These are phyloP conservation scores for Saccharomyces eubayanus DNA, from an alignment of 805 yeast species.

Conservation along the genomic window DNA sequence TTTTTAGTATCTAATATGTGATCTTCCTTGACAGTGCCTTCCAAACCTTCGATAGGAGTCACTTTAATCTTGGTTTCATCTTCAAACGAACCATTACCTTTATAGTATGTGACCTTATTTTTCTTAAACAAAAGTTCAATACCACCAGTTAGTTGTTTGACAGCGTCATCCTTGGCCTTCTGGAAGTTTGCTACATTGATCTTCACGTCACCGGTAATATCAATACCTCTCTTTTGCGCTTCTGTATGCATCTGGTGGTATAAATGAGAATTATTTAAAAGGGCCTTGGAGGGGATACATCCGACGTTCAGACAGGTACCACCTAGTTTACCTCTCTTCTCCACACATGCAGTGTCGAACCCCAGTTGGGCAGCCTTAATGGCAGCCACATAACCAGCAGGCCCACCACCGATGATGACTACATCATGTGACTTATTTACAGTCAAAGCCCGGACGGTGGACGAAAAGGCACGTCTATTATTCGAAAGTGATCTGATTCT, in stretches of 20 bases:
- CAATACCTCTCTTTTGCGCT: constrained; percentile 82
- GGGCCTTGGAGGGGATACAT: constrained; percentile 95
- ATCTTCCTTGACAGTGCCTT: constrained; percentile 55
- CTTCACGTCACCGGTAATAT: constrained; percentile 57
- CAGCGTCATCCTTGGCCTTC: constrained; percentile 88
- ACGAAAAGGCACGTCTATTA: neutral
- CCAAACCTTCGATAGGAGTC: constrained; percentile 78
- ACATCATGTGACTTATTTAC: constrained; percentile 60
- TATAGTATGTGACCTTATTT: constrained; percentile 87
- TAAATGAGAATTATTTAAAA: constrained; percentile 87
- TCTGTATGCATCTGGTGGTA: constrained; percentile 86
- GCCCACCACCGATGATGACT: constrained; percentile 97
- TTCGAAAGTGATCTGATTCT: neutral
- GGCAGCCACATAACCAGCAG: constrained; percentile 99
- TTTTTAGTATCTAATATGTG: constrained; percentile 69
- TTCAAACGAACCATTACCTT: constrained; percentile 84
- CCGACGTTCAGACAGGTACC: constrained; percentile 99
- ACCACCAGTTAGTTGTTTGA: constrained; percentile 84
- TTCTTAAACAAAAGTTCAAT: constrained; percentile 91
- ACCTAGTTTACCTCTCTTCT: constrained; percentile 91
- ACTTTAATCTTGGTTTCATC: constrained; percentile 73
- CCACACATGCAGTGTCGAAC: constrained; percentile 89
- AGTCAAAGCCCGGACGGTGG: neutral
- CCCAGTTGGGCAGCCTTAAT: constrained; percentile 98
- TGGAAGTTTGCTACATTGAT: constrained; percentile 74